These are phyloP conservation scores for Lizonia empirigonia DNA, from an alignment of 2,329 filamentous ascomycete genomes.

Conservation along the genomic window DNA sequence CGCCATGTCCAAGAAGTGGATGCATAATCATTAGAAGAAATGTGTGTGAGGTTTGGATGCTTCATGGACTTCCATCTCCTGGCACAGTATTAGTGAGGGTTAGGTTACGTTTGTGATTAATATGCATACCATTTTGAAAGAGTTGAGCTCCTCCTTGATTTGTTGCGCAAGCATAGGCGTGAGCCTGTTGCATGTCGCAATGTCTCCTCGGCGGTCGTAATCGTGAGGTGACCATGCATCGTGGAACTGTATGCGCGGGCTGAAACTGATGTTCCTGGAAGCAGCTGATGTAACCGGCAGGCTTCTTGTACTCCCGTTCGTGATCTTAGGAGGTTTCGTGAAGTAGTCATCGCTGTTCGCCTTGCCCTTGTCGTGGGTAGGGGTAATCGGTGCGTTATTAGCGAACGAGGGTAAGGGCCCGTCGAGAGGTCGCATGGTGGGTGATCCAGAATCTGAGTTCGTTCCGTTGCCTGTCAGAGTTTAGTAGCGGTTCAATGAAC, in stretches of 20 bases:
- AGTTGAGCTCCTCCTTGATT: constrained; percentile 99
- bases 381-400: constrained; percentile 87
- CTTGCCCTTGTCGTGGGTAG: constrained; percentile 67
- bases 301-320: constrained; percentile 75
- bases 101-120: neutral
- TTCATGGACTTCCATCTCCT: constrained; percentile 99
- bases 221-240: constrained; percentile 96
- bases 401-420: constrained; percentile 70
- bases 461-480: constrained; percentile 50
- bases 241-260: constrained; percentile 89
- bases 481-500: constrained; percentile 13
- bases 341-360: constrained; percentile 82
- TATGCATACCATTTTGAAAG: constrained; percentile 92
- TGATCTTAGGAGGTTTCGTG: constrained; percentile 72
- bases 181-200: constrained; percentile 96
- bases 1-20: constrained; percentile 49
- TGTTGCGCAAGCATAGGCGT: constrained; percentile 97
- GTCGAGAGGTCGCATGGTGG: constrained; percentile 68
- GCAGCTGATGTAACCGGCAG: constrained; percentile 78
- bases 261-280: constrained; percentile 74
- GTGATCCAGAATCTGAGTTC: constrained; percentile 71
- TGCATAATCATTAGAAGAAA: constrained; percentile 80
- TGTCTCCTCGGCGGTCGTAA: constrained; percentile 93
- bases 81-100: constrained; percentile 48
- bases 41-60: constrained; percentile 99